Conservation (phyloP, 1,284 basidiomycete species). For the Austropuccinia psidii region DNA sequence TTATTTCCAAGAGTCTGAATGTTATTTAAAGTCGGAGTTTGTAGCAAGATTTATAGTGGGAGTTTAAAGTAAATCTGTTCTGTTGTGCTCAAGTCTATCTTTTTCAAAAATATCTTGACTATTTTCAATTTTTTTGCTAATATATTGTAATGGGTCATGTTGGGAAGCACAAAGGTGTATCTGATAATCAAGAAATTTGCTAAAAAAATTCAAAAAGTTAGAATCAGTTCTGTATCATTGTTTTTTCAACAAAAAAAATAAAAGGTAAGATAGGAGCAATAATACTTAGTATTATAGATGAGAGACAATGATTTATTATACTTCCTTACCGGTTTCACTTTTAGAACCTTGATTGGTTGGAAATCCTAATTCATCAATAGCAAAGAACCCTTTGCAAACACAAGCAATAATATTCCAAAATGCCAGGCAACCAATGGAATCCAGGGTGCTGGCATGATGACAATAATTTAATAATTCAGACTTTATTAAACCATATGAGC, state of each 20-base stretch:
- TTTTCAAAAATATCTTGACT: slow-evolving; percentile 47
- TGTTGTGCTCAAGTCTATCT: slow-evolving; percentile 46
- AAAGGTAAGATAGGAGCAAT: neutral
- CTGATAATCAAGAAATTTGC: slow-evolving; percentile 40
- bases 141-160: neutral
- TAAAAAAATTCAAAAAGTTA: too few species aligned
- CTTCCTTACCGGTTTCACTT: neutral
- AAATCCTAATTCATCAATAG: slow-evolving; percentile 56
- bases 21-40: slow-evolving; percentile 44
- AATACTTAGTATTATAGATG: slow-evolving; percentile 12
- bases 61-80: slow-evolving; percentile 56
- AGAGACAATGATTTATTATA: neutral
- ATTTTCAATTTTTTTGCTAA: slow-evolving; percentile 39
- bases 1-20: neutral
- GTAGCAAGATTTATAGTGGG: slow-evolving; percentile 59
- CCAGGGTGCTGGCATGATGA: slow-evolving; percentile 80
- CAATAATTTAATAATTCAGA: slow-evolving; percentile 65
- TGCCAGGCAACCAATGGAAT: slow-evolving; percentile 72
- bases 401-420: slow-evolving; percentile 86
- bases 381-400: slow-evolving; percentile 65
- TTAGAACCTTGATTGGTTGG: slow-evolving; percentile 2
- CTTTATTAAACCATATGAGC: slow-evolving; percentile 74
- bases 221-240: neutral
- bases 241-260: too few species aligned
- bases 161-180: neutral